Evolutionary conservation across 2,329 filamentous ascomycete species (phyloP).

Genomic region (Cercospora zeina): DNA sequence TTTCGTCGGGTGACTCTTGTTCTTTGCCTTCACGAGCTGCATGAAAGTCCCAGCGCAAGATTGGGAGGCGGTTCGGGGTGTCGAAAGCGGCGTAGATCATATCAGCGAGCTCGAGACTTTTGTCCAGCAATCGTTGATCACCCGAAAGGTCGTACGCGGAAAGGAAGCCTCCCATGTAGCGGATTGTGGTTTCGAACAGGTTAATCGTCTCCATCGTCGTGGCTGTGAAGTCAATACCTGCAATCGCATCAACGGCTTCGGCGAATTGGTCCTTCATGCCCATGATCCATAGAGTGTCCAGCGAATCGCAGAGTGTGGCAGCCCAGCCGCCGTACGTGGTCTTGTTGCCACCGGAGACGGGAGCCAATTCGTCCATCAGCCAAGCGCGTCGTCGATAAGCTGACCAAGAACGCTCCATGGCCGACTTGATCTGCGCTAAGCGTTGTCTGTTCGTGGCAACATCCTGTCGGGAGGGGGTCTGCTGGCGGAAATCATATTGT

Average conservation of each 20-base stretch:
- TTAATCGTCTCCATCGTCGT: conserved; percentile 57
- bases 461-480: neutral
- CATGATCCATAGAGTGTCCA: conserved; percentile 74
- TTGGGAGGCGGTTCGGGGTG: conserved; percentile 67
- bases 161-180: conserved; percentile 68
- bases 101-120: conserved; percentile 64
- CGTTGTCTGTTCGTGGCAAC: conserved; percentile 20
- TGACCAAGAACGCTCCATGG: conserved; percentile 75
- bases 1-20: conserved; percentile 38
- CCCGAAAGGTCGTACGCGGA: conserved; percentile 69
- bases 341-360: conserved; percentile 60
- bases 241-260: conserved; percentile 60
- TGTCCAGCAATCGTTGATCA: conserved; percentile 56
- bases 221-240: conserved; percentile 62
- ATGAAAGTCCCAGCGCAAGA: conserved; percentile 59
- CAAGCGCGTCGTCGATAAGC: conserved; percentile 79
- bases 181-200: conserved; percentile 70
- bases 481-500: conserved; percentile 19
- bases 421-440: conserved; percentile 60
- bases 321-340: conserved; percentile 91
- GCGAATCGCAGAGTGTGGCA: conserved; percentile 77
- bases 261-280: conserved; percentile 65
- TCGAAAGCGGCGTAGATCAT: conserved; percentile 67
- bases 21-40: conserved; percentile 33
- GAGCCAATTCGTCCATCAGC: conserved; percentile 80